Conservation (phyloP, 2,329 filamentous ascomycete species). For the Canariomyces notabilis region DNA sequence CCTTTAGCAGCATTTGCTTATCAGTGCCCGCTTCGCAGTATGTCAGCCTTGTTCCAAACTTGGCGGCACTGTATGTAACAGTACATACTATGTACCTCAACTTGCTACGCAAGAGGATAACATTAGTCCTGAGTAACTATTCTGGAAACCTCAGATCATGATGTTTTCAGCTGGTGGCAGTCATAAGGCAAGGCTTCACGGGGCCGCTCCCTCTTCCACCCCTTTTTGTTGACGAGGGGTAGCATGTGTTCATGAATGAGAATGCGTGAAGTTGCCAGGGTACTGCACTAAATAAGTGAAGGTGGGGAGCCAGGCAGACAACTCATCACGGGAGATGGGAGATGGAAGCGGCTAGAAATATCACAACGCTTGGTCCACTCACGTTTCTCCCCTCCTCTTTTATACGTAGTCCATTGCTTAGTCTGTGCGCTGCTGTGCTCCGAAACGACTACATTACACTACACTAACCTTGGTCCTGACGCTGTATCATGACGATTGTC, state of each 20-base stretch:
- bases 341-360: conserved; percentile 20
- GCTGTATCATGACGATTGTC: background rate
- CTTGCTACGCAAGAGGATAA: too few relatives aligned
- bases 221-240: background rate
- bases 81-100: too few relatives aligned
- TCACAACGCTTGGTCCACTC: background rate
- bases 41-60: too few relatives aligned
- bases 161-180: conserved; percentile 7
- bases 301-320: conserved; percentile 9
- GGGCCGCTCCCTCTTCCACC: background rate
- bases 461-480: too few relatives aligned
- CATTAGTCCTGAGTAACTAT: too few relatives aligned
- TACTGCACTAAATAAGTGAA: background rate
- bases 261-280: background rate
- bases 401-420: too few relatives aligned
- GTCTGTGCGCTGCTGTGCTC: too few relatives aligned
- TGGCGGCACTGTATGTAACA: too few relatives aligned
- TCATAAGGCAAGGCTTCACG: conserved; percentile 12
- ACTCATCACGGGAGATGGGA: conserved; percentile 1
- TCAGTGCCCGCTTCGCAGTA: conserved; percentile 4
- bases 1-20: conserved; percentile 14
- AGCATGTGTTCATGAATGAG: background rate
- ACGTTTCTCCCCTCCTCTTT: background rate
- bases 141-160: too few relatives aligned
- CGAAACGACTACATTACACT: too few relatives aligned